Percentiles rank a stretch among this genome's conserved stretches.
These are phyloP conservation scores for Nectriaceae sp. DNA, from an alignment of 2,329 filamentous ascomycete genomes.

Conservation along the genomic window DNA sequence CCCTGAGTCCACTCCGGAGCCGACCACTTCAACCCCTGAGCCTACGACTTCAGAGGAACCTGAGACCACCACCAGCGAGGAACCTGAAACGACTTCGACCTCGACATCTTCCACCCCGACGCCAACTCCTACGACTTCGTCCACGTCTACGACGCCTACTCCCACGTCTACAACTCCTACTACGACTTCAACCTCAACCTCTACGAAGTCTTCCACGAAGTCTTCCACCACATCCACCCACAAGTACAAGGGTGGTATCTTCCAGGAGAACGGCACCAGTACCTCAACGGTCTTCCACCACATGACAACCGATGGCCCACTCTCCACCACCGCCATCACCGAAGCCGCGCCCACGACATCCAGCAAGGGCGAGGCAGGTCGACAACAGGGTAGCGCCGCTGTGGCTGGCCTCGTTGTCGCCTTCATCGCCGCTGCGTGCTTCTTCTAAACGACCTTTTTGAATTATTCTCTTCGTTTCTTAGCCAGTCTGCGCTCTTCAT, in stretches of 20 bases:
- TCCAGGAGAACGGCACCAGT: conserved; percentile 52
- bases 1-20: conserved; percentile 11
- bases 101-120: conserved; percentile 11
- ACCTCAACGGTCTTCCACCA: conserved; percentile 14
- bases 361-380: conserved; percentile 47
- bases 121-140: conserved; percentile 10
- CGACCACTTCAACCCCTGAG: conserved; percentile 29
- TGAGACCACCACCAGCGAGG: conserved; percentile 12
- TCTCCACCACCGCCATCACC: conserved; percentile 27
- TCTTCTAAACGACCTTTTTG: conserved; percentile 39
- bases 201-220: conserved; percentile 10
- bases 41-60: conserved; percentile 16
- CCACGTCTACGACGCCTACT: conserved; percentile 12
- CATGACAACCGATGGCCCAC: conserved; percentile 23
- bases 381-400: conserved; percentile 51
- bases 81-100: conserved; percentile 18
- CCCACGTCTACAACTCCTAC: conserved; percentile 23
- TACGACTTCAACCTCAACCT: conserved; percentile 28
- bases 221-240: conserved; percentile 17
- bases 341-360: conserved; percentile 36
- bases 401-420: conserved; percentile 57
- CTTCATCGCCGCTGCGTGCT: conserved; percentile 53
- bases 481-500: conserved; percentile 16
- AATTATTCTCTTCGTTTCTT: conserved; percentile 20
- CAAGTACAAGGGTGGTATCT: conserved; percentile 46